These are phyloP conservation scores for Paraphaeosphaeria minitans DNA, from an alignment of 2,329 filamentous ascomycete genomes.

Conservation along the genomic window DNA sequence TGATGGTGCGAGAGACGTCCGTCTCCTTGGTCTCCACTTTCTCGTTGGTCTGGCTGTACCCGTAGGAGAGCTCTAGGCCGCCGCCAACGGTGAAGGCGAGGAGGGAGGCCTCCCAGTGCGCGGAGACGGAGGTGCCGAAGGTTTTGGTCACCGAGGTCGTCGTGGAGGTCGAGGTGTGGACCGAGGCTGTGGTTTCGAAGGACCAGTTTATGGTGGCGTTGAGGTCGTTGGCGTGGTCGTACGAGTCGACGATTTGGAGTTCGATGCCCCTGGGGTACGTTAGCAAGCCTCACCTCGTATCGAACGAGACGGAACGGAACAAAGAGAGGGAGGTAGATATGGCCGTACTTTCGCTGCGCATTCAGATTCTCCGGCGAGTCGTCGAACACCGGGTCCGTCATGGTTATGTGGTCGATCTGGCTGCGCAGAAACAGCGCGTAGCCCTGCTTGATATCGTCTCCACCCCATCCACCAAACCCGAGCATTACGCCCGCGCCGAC, in stretches of 20 bases:
- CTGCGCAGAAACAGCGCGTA: background rate
- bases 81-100: slow-evolving; percentile 3
- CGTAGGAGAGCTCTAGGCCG: slow-evolving; percentile 1
- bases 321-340: background rate
- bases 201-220: background rate
- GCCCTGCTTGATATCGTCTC: background rate
- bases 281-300: background rate
- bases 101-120: background rate
- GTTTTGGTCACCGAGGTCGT: background rate
- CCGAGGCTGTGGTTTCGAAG: background rate
- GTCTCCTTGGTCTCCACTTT: background rate
- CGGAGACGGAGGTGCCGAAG: background rate
- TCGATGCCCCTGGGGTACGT: background rate
- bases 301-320: background rate
- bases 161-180: background rate
- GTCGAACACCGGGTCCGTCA: slow-evolving; percentile 1
- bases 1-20: background rate
- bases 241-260: background rate
- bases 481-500: slow-evolving; percentile 1
- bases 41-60: background rate
- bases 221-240: slow-evolving; percentile 2
- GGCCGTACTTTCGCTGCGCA: background rate
- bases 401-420: slow-evolving; percentile 2
- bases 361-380: background rate
- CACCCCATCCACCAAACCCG: background rate